Base-by-base conservation (phyloP, 768 basidiomycete species). In the Boletus patriciae region DNA sequence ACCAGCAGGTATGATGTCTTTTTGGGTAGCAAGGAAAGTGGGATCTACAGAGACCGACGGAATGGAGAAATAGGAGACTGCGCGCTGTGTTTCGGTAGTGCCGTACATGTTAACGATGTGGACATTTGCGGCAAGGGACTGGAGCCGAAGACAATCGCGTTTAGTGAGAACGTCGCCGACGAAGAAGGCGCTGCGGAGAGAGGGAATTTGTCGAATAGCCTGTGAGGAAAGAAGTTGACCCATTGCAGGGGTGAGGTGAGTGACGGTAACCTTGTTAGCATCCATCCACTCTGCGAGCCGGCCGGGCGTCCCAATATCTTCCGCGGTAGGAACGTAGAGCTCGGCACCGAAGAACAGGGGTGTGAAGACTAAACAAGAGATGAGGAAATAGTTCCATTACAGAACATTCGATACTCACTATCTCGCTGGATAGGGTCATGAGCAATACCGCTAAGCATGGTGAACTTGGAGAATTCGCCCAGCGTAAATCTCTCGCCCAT, bases 21-120 rank as follows among this genome's bases (percentile, higher is more conserved):
- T 99, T 70, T 95, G 91, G 2, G 86, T 93, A 23, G 87, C 83
- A 41, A 98, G 81, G 82, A 97, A 98, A 2, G 94, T 94, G 1
- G 88, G 81, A 67, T 98, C 94, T 53, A 80, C 80, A 9, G 86
- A 77, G 10, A 96, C 83, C 50, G 90, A 83, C 3, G 96, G 94
- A 63, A 98, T 93, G 21, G 86, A 82, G 69, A 95, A 98, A 76
- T 98, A 98, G 21, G 95, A 98, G 11, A 99, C 97, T 3, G 97
- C 97, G 50, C 97, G 91, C 71, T 99, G 97, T 9, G 97, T 98
- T 75, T 99, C 97, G 21, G 97, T 99, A 8, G 97, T 98, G 16
- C 97, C 97, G 72, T 98, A 99, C 97, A 99, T 99, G 79, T 99
- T 99, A 73, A 98, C 87, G 69, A 99, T 98, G 34, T 86, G 80